A percentile compares a stretch with the other conserved stretches of the same genome.
These are phyloP conservation scores for Anastatica hierochuntica DNA, from an alignment of 345 rosid species.

Conservation along the genomic window DNA sequence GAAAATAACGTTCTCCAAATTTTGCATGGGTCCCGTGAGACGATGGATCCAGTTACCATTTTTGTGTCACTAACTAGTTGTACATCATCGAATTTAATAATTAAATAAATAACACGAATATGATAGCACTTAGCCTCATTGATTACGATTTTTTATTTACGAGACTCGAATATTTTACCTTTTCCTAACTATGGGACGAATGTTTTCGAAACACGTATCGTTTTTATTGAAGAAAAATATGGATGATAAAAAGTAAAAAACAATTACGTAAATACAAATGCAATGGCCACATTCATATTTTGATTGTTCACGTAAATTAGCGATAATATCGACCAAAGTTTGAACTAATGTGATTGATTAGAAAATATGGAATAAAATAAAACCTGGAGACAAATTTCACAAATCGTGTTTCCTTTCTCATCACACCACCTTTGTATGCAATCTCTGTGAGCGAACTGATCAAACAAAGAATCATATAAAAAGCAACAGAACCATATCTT, in stretches of 20 bases:
- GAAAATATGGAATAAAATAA: no score
- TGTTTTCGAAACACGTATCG: neutral
- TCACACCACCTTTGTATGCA: constrained; percentile 97
- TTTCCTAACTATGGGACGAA: no score
- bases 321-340: no score
- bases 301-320: no score
- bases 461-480: no score
- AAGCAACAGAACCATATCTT: no score
- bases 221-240: neutral
- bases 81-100: neutral
- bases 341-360: no score
- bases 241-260: neutral
- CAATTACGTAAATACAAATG: neutral
- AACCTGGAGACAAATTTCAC: constrained; percentile 97
- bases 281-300: neutral
- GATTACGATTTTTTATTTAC: constrained; percentile 8
- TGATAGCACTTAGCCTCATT: constrained; percentile 20
- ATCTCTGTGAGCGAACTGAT: constrained; percentile 47
- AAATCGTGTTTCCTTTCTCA: constrained; percentile 87
- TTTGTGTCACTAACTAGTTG: no score
- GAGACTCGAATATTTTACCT: constrained; percentile 14
- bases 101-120: constrained; percentile 2
- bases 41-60: constrained; percentile 16
- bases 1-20: constrained; percentile 7
- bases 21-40: constrained; percentile 8